A percentile compares a stretch with the other conserved stretches of the same genome.
Evolutionary conservation across 495 filamentous ascomycete genomes (phyloP).

Genomic region (Aspergillus carlsbadensis): DNA sequence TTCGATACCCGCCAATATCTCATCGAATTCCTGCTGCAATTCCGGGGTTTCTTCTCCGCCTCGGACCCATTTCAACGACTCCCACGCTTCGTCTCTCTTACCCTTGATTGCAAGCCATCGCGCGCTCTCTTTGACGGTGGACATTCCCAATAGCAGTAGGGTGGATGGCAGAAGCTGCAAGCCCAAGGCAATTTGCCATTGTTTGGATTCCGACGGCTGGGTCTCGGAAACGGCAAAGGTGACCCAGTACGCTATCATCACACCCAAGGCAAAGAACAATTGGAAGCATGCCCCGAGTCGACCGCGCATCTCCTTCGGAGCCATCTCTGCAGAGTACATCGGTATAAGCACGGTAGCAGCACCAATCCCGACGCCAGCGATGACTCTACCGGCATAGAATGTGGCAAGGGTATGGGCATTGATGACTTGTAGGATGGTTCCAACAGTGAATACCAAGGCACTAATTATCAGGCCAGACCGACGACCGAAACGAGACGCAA

Average conservation of each 20-base stretch:
- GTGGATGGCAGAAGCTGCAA: slow-evolving; percentile 47
- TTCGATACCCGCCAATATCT: slow-evolving; percentile 44
- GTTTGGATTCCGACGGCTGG: slow-evolving; percentile 27
- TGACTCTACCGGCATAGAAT: slow-evolving; percentile 48
- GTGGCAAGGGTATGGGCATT: slow-evolving; percentile 40
- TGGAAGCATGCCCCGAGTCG: slow-evolving; percentile 51
- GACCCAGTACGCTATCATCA: slow-evolving; percentile 51
- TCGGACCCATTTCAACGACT: slow-evolving; percentile 45
- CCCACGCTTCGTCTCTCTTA: slow-evolving; percentile 39
- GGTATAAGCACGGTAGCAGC: slow-evolving; percentile 53
- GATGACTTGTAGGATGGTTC: slow-evolving; percentile 44
- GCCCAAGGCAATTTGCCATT: slow-evolving; percentile 55
- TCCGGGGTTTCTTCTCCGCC: slow-evolving; percentile 39
- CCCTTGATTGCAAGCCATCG: slow-evolving; percentile 52
- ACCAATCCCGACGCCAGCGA: slow-evolving; percentile 57
- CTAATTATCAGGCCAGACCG: slow-evolving; percentile 37
- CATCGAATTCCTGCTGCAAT: slow-evolving; percentile 43
- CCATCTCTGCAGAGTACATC: slow-evolving; percentile 53
- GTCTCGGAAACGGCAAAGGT: slow-evolving; percentile 45
- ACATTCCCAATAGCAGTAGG: slow-evolving; percentile 44
- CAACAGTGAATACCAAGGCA: slow-evolving; percentile 42
- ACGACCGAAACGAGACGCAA: slow-evolving; percentile 43
- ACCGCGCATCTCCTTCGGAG: slow-evolving; percentile 52
- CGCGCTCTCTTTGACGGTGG: slow-evolving; percentile 45
- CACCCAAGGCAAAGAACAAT: slow-evolving; percentile 47